Evolutionary conservation across 331 rosid species (phyloP).

Genomic region (Phaseolus coccineus): DNA sequence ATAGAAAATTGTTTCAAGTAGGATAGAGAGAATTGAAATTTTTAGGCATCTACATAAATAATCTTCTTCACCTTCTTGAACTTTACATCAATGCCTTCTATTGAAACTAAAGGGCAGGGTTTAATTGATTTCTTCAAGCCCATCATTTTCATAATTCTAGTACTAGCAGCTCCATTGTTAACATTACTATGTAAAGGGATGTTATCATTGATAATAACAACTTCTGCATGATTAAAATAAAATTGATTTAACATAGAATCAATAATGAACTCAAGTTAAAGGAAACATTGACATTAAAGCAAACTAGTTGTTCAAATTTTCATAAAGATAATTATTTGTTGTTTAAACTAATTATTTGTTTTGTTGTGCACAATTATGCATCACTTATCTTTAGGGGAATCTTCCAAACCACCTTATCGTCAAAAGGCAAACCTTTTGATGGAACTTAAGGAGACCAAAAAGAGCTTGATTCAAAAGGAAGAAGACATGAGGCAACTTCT

Average conservation of each 20-base stretch:
- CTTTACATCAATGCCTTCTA: conserved; percentile 52
- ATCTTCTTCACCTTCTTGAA: conserved; percentile 58
- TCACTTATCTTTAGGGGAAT: no score
- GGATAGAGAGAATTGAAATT: not conserved
- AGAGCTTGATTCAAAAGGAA: no score
- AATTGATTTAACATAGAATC: conserved; percentile 13
- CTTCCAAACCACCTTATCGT: no score
- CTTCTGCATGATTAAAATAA: conserved; percentile 56
- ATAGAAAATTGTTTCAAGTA: conserved; percentile 18
- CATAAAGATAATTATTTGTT: no score
- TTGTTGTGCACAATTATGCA: no score
- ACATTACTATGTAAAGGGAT: conserved; percentile 45
- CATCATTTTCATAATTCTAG: conserved; percentile 66
- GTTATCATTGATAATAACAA: conserved; percentile 48
- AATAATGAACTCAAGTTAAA: conserved; percentile 32
- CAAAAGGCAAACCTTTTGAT: no score
- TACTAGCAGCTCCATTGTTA: conserved; percentile 54
- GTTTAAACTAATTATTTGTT: no score
- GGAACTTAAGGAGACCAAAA: no score
- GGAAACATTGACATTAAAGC: conserved; percentile 22
- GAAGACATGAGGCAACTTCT: no score
- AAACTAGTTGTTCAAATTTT: not conserved
- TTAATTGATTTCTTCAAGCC: conserved; percentile 63
- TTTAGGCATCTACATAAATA: conserved; percentile 35
- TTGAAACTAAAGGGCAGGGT: conserved; percentile 43